Percentiles rank a stretch among this genome's conserved stretches.
phyloP scores from a whole-genome alignment of 2,329 filamentous ascomycete genomes.

The Teratosphaeria destructans region DNA sequence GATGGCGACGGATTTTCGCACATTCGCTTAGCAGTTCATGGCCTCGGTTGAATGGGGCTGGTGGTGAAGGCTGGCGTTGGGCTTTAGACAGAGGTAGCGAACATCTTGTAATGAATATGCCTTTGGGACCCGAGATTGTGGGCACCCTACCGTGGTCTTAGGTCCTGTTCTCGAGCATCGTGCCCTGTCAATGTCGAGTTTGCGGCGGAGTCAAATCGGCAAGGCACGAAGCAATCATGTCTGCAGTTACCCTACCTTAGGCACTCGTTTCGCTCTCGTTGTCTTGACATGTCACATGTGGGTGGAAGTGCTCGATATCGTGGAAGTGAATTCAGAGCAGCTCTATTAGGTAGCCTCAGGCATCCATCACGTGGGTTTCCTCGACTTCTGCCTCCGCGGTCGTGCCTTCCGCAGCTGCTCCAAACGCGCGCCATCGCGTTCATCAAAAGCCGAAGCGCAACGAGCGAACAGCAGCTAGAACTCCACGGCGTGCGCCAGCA shows the following conservation, averaged over 20 bases:
- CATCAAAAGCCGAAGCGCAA: neutral
- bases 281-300: too few relatives aligned
- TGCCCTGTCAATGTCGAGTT: too few relatives aligned
- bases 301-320: too few relatives aligned
- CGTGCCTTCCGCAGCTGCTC: neutral
- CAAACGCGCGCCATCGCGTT: neutral
- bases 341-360: too few relatives aligned
- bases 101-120: neutral
- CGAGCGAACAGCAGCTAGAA: neutral
- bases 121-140: neutral
- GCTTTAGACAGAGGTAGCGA: neutral
- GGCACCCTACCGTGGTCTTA: neutral
- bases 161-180: neutral
- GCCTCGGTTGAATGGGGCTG: neutral
- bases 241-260: too few relatives aligned
- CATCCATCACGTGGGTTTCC: neutral
- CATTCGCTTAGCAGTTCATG: neutral
- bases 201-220: too few relatives aligned
- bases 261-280: too few relatives aligned
- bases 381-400: neutral
- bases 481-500: neutral
- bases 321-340: too few relatives aligned
- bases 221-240: too few relatives aligned
- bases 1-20: neutral
- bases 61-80: neutral